Conservation (phyloP, 352 stramenopile species). For the Phytophthora citricola region DNA sequence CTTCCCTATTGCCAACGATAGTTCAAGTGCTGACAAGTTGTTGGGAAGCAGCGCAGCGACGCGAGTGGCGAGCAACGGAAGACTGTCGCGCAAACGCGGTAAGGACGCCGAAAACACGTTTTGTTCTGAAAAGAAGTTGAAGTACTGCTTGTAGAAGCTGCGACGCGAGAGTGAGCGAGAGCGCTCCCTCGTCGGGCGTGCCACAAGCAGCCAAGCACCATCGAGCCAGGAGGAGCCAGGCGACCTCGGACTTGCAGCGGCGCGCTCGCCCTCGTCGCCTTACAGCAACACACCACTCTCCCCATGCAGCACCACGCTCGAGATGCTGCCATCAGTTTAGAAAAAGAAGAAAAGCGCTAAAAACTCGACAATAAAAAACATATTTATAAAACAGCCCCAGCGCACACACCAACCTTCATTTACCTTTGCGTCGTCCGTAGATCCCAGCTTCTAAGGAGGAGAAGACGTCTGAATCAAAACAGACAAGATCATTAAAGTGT, state of each 20-base stretch:
- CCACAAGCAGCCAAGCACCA: slow-evolving; percentile 25
- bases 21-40: slow-evolving; percentile 83
- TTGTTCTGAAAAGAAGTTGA: slow-evolving; percentile 69
- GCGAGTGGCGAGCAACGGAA: slow-evolving; percentile 32
- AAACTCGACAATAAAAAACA: slow-evolving; percentile 58
- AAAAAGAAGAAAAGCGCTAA: slow-evolving; percentile 75
- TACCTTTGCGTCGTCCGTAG: not conserved
- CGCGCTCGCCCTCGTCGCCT: slow-evolving; percentile 20
- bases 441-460: slow-evolving; percentile 11
- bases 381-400: slow-evolving; percentile 56
- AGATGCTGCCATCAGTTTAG: slow-evolving; percentile 47
- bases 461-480: not conserved
- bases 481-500: slow-evolving; percentile 6
- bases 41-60: slow-evolving; percentile 47
- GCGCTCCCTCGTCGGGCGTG: slow-evolving; percentile 3
- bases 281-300: slow-evolving; percentile 21
- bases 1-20: slow-evolving; percentile 69
- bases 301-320: slow-evolving; percentile 8
- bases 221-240: slow-evolving; percentile 15
- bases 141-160: slow-evolving; percentile 63
- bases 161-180: slow-evolving; percentile 28
- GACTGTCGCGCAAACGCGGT: slow-evolving; percentile 52
- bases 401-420: slow-evolving; percentile 21
- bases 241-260: slow-evolving; percentile 22
- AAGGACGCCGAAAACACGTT: slow-evolving; percentile 55